Evolutionary conservation across 2,329 filamentous ascomycete species (phyloP).

Genomic region (Orbilia ellipsospora): DNA sequence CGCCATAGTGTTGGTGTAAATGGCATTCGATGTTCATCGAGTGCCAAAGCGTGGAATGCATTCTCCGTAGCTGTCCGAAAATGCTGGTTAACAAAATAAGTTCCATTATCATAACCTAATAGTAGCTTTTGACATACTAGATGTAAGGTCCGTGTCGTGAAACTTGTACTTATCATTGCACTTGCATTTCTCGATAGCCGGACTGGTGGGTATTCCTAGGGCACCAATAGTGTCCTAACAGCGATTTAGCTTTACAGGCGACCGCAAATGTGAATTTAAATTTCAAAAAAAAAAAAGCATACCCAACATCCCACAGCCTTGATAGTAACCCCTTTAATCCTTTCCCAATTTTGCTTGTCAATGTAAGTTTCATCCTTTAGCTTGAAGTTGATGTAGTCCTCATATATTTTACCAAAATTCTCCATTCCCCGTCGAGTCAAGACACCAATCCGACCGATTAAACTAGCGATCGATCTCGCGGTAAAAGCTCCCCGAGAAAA

Average conservation of each 20-base stretch:
- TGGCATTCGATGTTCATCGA: conserved; percentile 69
- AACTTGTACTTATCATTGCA: conserved; percentile 55
- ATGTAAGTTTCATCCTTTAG: conserved; percentile 53
- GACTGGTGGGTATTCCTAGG: conserved; percentile 64
- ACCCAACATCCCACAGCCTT: conserved; percentile 68
- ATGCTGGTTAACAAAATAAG: neutral
- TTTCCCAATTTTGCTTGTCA: conserved; percentile 40
- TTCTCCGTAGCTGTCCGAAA: conserved; percentile 63
- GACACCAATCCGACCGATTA: conserved; percentile 67
- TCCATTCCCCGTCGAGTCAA: conserved; percentile 69
- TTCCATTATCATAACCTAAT: neutral
- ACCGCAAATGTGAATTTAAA: no score
- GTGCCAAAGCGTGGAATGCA: conserved; percentile 71
- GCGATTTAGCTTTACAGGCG: no score
- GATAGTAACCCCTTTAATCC: conserved; percentile 62
- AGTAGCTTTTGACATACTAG: conserved; percentile 62
- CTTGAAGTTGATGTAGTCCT: conserved; percentile 62
- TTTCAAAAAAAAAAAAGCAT: neutral
- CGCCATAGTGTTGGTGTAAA: conserved; percentile 71
- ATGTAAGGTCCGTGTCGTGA: conserved; percentile 68
- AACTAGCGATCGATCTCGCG: conserved; percentile 68
- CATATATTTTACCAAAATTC: conserved; percentile 69
- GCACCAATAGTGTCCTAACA: conserved; percentile 63
- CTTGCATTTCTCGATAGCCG: conserved; percentile 51
- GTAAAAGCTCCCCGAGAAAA: conserved; percentile 72